phyloP scores from a whole-genome alignment of 163 green algal species.

The Picocystis sp. region DNA sequence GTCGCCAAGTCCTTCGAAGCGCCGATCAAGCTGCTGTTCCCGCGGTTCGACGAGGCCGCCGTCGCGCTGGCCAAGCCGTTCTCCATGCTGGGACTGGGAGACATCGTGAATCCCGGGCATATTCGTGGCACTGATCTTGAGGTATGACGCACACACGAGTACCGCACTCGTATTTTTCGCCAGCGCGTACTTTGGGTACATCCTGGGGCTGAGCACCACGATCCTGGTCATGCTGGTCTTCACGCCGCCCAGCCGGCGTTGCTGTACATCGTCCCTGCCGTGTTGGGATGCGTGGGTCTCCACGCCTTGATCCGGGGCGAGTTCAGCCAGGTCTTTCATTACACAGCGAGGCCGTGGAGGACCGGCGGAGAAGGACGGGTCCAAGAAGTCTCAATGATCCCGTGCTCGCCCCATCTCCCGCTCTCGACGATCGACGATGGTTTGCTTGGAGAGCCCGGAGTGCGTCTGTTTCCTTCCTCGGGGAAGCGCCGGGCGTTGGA shows the following conservation, averaged over 20 bases:
- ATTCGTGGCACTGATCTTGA: slow-evolving; percentile 74
- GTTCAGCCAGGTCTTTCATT: slow-evolving; percentile 16
- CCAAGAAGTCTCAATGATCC: slow-evolving; percentile 5
- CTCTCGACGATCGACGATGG: too few species aligned
- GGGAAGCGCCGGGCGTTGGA: too few species aligned
- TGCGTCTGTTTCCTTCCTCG: too few species aligned
- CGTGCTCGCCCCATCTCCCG: too few species aligned
- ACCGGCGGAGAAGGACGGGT: slow-evolving; percentile 4
- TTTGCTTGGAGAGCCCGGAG: too few species aligned
- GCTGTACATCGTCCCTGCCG: slow-evolving; percentile 89
- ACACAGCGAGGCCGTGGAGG: slow-evolving; percentile 12
- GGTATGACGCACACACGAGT: slow-evolving; percentile 51
- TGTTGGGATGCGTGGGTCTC: slow-evolving; percentile 33
- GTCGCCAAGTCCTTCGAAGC: slow-evolving; percentile 90
- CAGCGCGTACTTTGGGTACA: slow-evolving; percentile 66
- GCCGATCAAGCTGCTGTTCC: slow-evolving; percentile 95
- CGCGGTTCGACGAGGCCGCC: slow-evolving; percentile 19
- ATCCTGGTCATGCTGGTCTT: slow-evolving; percentile 98
- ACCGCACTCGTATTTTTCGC: slow-evolving; percentile 37
- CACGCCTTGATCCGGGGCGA: slow-evolving; percentile 34
- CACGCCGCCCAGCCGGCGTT: slow-evolving; percentile 86
- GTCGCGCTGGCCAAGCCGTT: slow-evolving; percentile 38
- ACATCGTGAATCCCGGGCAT: slow-evolving; percentile 95
- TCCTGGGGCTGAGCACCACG: slow-evolving; percentile 61
- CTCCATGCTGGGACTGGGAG: slow-evolving; percentile 90